Percentiles rank a stretch among this genome's conserved stretches.
Evolutionary conservation across 179 eudicot genomes (phyloP).

Genomic region (Corrigiola litoralis): DNA sequence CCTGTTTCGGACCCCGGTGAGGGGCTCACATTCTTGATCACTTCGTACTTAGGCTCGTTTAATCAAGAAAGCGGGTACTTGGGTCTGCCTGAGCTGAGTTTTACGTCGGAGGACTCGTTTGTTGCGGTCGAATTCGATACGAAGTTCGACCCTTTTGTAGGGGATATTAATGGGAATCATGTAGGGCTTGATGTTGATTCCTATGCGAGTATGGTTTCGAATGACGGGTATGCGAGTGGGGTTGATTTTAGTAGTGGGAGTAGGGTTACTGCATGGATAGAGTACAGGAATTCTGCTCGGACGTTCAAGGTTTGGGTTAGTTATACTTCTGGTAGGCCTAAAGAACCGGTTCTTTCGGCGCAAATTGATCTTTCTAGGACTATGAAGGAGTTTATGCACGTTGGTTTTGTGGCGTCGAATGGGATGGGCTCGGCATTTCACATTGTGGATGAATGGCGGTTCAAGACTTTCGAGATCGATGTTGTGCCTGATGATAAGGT

Average conservation of each 20-base stretch:
- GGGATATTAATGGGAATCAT: conserved; percentile 46
- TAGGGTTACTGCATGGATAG: conserved; percentile 52
- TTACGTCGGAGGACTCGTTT: conserved; percentile 30
- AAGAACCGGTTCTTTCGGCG: conserved; percentile 32
- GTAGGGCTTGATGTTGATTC: conserved; percentile 48
- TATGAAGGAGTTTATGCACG: conserved; percentile 54
- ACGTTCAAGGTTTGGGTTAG: conserved; percentile 49
- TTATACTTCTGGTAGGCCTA: conserved; percentile 33
- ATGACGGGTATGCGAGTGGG: conserved; percentile 36
- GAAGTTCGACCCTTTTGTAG: conserved; percentile 27
- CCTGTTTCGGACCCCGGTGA: conserved; percentile 45
- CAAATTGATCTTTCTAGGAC: conserved; percentile 41
- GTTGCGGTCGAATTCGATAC: conserved; percentile 72
- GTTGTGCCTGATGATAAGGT: conserved; percentile 3
- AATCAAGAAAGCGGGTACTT: conserved; percentile 26
- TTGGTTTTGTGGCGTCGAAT: conserved; percentile 57
- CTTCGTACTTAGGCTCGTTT: conserved; percentile 27
- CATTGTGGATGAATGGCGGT: conserved; percentile 40
- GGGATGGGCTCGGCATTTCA: conserved; percentile 40
- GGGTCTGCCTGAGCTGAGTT: conserved; percentile 43
- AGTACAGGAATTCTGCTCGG: conserved; percentile 38
- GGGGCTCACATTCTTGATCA: conserved; percentile 53
- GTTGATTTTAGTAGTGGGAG: conserved; percentile 45
- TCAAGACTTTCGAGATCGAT: conserved; percentile 35
- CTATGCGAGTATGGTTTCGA: conserved; percentile 32